These are phyloP conservation scores for Cucumis melo DNA, from an alignment of 306 rosid genomes.

Conservation along the genomic window DNA sequence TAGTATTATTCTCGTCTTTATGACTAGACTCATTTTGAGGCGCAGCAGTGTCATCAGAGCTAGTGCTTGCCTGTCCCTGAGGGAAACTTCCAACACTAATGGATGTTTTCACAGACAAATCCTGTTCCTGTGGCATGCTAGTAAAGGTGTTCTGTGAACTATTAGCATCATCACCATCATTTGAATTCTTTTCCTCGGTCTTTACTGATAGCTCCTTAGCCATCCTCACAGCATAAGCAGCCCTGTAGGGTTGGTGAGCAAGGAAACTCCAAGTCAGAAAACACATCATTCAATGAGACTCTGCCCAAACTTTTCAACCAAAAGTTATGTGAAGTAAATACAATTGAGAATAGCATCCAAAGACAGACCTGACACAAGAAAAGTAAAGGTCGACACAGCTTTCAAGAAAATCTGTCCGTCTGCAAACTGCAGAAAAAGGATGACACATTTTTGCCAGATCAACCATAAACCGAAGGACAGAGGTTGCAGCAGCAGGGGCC, in stretches of 20 bases:
- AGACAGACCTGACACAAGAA: constrained; percentile 90
- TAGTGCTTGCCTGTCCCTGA: constrained; percentile 72
- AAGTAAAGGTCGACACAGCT: constrained; percentile 89
- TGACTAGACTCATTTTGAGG: constrained; percentile 29
- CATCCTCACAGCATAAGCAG: constrained; percentile 87
- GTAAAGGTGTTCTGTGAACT: constrained; percentile 88
- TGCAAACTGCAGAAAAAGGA: constrained; percentile 75
- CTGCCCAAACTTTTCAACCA: not conserved
- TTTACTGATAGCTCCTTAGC: constrained; percentile 81
- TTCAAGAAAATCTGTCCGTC: constrained; percentile 89
- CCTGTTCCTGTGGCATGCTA: constrained; percentile 78
- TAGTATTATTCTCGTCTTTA: constrained; percentile 26
- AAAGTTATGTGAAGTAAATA: not conserved
- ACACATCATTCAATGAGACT: not conserved
- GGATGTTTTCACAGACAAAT: constrained; percentile 72
- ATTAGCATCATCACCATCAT: constrained; percentile 66
- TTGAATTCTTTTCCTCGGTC: constrained; percentile 61
- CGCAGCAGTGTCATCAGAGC: constrained; percentile 64
- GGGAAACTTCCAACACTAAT: constrained; percentile 93
- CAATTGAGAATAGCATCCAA: constrained; percentile 1
- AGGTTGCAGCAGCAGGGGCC: constrained; percentile 96
- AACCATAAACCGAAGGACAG: constrained; percentile 94
- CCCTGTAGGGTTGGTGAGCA: constrained; percentile 39
- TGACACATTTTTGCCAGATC: constrained; percentile 98
- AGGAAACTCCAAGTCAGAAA: not conserved